Percentiles rank a stretch among this genome's conserved stretches.
These are phyloP conservation scores for Leucocoprinus leucothites DNA, from an alignment of 768 basidiomycete species.

Conservation along the genomic window DNA sequence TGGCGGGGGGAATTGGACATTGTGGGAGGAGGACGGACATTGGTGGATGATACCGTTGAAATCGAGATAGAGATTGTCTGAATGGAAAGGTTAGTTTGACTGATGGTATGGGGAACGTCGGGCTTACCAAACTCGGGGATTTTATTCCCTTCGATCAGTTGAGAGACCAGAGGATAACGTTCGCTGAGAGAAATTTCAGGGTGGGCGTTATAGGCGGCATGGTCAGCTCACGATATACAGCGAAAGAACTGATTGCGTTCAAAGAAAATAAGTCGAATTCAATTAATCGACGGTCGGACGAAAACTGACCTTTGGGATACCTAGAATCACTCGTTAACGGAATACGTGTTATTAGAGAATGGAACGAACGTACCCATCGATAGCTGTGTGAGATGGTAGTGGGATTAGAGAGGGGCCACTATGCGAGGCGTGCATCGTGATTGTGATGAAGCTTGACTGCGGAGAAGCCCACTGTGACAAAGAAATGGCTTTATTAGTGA, in stretches of 20 bases:
- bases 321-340: constrained; percentile 21
- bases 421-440: too few species aligned
- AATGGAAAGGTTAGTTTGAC: constrained; percentile 11
- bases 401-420: too few species aligned
- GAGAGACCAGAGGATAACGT: constrained; percentile 96
- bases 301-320: constrained; percentile 61
- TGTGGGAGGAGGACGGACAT: constrained; percentile 36
- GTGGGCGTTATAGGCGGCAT: background rate
- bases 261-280: background rate
- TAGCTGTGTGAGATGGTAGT: too few species aligned
- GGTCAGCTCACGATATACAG: constrained; percentile 77
- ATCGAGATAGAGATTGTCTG: constrained; percentile 90
- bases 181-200: constrained; percentile 49
- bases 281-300: too few species aligned
- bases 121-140: constrained; percentile 93
- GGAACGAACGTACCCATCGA: too few species aligned
- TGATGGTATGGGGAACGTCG: background rate
- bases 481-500: too few species aligned
- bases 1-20: background rate
- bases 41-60: constrained; percentile 94
- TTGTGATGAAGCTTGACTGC: too few species aligned
- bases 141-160: constrained; percentile 96
- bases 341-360: too few species aligned
- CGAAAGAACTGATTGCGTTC: constrained; percentile 92
- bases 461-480: too few species aligned